Evolutionary conservation across 108 stramenopile species (phyloP).

Genomic region (Nannochloropsis salina): DNA sequence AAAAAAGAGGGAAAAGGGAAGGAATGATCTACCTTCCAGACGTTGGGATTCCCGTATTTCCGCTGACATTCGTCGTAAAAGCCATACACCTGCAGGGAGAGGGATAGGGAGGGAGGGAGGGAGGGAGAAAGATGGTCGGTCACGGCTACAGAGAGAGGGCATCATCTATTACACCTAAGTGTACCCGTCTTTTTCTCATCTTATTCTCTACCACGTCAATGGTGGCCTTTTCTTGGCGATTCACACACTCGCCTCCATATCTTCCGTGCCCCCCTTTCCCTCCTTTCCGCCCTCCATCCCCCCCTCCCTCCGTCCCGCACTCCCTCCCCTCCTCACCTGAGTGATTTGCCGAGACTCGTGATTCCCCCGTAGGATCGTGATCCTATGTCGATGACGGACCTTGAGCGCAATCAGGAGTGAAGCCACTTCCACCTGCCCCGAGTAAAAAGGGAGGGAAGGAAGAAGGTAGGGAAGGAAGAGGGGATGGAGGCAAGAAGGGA

Average conservation of each 20-base stretch:
- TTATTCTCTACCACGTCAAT: too few species aligned
- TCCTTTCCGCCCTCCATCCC: neutral
- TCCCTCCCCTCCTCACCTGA: constrained; percentile 38
- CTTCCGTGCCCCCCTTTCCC: neutral
- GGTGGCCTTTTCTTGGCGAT: too few species aligned
- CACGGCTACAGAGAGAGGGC: neutral
- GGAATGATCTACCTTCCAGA: constrained; percentile 94
- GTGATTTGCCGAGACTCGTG: constrained; percentile 57
- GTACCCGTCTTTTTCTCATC: too few species aligned
- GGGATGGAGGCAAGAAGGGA: neutral
- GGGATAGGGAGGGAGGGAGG: neutral
- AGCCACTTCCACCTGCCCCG: constrained; percentile 74
- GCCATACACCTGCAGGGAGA: constrained; percentile 82
- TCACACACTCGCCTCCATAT: neutral
- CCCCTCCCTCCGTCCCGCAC: neutral
- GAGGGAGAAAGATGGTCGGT: neutral
- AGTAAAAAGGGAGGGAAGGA: neutral
- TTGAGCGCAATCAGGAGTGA: constrained; percentile 87
- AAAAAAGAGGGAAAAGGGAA: constrained; percentile 80
- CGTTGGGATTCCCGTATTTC: constrained; percentile 87
- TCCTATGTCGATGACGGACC: constrained; percentile 84
- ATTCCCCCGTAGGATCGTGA: constrained; percentile 80
- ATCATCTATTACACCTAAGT: neutral
- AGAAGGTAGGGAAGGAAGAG: neutral
- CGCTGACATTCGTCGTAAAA: constrained; percentile 93